Percentiles rank a stretch among this genome's conserved stretches.
These are phyloP conservation scores for Hypericum perforatum DNA, from an alignment of 345 rosid species.

Conservation along the genomic window DNA sequence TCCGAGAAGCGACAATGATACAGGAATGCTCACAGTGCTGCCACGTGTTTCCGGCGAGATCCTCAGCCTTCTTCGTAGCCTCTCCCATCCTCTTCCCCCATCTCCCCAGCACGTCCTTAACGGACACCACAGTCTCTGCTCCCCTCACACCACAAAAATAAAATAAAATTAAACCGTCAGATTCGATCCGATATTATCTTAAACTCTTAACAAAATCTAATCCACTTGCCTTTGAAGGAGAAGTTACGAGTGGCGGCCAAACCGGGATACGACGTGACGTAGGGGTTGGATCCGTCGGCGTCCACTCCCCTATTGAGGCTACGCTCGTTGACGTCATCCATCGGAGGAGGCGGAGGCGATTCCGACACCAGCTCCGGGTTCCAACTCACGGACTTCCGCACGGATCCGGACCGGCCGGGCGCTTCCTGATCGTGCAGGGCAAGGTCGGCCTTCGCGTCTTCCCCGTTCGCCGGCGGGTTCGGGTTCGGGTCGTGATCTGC, in stretches of 20 bases:
- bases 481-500: slow-evolving; percentile 9
- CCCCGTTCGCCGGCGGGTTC: slow-evolving; percentile 18
- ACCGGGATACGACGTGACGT: slow-evolving; percentile 32
- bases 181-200: too few relatives aligned
- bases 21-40: slow-evolving; percentile 16
- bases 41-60: slow-evolving; percentile 27
- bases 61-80: slow-evolving; percentile 23
- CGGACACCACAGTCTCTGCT: slow-evolving; percentile 7
- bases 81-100: slow-evolving; percentile 22
- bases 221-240: slow-evolving; percentile 39
- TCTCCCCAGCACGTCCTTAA: slow-evolving; percentile 16
- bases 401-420: slow-evolving; percentile 23
- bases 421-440: slow-evolving; percentile 17
- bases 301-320: background rate
- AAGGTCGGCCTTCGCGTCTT: slow-evolving; percentile 8
- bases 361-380: slow-evolving; percentile 60
- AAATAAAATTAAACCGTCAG: background rate
- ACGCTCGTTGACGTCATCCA: slow-evolving; percentile 7
- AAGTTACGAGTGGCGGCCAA: slow-evolving; percentile 22
- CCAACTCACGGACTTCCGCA: slow-evolving; percentile 65
- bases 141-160: background rate
- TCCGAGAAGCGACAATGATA: background rate
- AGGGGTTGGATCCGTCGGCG: slow-evolving; percentile 39
- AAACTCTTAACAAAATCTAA: background rate
- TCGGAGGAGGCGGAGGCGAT: slow-evolving; percentile 27